Base-by-base conservation (phyloP, 345 rosid species). In the Gossypium raimondii region DNA sequence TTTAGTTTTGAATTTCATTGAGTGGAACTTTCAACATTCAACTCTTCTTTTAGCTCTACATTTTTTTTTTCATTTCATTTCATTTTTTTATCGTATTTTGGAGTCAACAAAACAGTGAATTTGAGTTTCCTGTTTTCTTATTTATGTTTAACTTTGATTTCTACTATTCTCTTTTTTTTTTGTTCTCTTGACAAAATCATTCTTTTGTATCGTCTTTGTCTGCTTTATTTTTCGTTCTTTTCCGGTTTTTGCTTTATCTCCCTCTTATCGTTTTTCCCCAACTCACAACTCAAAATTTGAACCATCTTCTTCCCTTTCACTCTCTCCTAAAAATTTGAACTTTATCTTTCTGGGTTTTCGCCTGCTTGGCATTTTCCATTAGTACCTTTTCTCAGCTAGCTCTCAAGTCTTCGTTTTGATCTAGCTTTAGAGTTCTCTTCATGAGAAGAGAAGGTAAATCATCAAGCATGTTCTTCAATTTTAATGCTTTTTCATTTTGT, bases 131-230 rank as follows among this genome's bases (percentile, higher is more conserved):
- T 48, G 17, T n/a, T 47, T 18, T 77, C 20, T 64, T 72, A 25
- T 45, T 73, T 73, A 76, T 68, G 16, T 25, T 59, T 24, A 66
- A 66, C 78, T 65, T 75, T 73, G 78, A 77, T 75, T 55, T 75
- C 34, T 16, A 52, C 70, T 73, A 4, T 43, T 68, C 67, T 75
- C 55, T 66, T 58, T 11, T 76, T 76, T 22, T 48, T 62, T 48
- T 56, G 48, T 63, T 71, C 14, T 76, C 62, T 76, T 78, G 85
- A 84, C 84, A 79, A 81, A 78, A 77, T 76, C 79, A 75, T 79
- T 53, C 84, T 75, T 85, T 76, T 77, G 64, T 79, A 80, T 84
- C 80, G 83, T 84, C 87, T 75, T 79, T 82, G 80, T 78, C 74
- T 76, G 74, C 80, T 84, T 89, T 84, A 1, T 77, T 16, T 79